A percentile compares a stretch with the other conserved stretches of the same genome.
Conservation (phyloP, 2,329 filamentous ascomycete genomes). For the Trichoderma aggressivum region DNA sequence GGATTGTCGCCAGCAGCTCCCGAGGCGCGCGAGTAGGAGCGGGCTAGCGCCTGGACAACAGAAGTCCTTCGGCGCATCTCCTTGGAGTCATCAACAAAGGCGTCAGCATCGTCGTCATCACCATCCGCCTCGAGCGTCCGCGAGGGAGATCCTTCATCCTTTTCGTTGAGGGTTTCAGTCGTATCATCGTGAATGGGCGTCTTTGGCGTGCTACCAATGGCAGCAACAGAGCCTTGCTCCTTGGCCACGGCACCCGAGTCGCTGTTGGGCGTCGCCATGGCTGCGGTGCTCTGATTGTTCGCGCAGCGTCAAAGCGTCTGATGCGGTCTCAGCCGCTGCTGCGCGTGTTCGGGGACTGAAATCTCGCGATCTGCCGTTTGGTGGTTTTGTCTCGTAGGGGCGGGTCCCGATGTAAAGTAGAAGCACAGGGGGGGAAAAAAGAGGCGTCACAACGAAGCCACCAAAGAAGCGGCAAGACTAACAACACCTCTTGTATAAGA, state of each 20-base stretch:
- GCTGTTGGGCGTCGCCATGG: slow-evolving; percentile 24
- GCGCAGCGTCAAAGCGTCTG: neutral
- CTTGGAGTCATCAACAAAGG: slow-evolving; percentile 24
- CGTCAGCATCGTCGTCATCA: slow-evolving; percentile 27
- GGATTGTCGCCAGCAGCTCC: slow-evolving; percentile 43
- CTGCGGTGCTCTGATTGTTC: neutral
- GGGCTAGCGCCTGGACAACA: slow-evolving; percentile 54
- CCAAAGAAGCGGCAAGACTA: neutral
- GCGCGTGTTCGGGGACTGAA: neutral
- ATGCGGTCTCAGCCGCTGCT: neutral
- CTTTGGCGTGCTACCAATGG: slow-evolving; percentile 18
- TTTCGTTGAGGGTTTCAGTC: slow-evolving; percentile 38
- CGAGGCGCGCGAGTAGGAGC: slow-evolving; percentile 52
- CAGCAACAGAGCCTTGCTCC: slow-evolving; percentile 35
- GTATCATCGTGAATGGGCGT: slow-evolving; percentile 27
- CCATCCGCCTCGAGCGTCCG: slow-evolving; percentile 26
- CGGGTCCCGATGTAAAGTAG: neutral
- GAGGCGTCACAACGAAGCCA: neutral
- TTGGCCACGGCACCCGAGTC: slow-evolving; percentile 49
- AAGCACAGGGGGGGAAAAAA: neutral
- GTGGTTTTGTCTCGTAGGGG: neutral
- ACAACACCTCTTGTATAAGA: neutral
- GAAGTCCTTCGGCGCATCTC: slow-evolving; percentile 51
- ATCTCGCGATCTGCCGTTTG: neutral
- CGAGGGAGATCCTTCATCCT: slow-evolving; percentile 31